A percentile compares a stretch with the other conserved stretches of the same genome.
phyloP scores from a whole-genome alignment of 495 filamentous ascomycete species.

The Penicillium daleae region DNA sequence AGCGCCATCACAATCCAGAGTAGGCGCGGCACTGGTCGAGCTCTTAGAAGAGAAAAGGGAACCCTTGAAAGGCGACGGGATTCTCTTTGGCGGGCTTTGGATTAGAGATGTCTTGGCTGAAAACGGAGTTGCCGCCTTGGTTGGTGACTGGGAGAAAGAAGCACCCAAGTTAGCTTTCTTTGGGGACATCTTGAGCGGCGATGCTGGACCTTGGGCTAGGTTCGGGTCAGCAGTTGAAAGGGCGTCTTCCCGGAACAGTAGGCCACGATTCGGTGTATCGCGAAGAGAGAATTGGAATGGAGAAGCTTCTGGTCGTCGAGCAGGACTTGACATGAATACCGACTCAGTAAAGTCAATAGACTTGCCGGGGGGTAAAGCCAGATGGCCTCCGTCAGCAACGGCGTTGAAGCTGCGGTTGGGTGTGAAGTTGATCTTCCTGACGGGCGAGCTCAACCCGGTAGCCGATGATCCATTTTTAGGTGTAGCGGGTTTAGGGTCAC shows the following conservation, averaged over 20 bases:
- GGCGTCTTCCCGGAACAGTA: slow-evolving; percentile 27
- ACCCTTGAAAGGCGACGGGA: slow-evolving; percentile 44
- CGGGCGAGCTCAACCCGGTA: slow-evolving; percentile 32
- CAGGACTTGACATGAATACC: slow-evolving; percentile 52
- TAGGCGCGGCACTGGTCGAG: background rate
- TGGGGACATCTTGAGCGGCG: slow-evolving; percentile 51
- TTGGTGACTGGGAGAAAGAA: slow-evolving; percentile 36
- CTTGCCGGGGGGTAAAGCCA: slow-evolving; percentile 33
- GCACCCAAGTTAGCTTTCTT: slow-evolving; percentile 46
- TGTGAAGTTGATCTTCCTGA: slow-evolving; percentile 42
- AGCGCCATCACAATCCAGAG: background rate
- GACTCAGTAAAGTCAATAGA: slow-evolving; percentile 43
- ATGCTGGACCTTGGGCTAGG: slow-evolving; percentile 33
- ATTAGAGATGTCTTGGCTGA: slow-evolving; percentile 43
- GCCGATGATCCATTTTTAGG: slow-evolving; percentile 31
- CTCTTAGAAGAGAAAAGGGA: slow-evolving; percentile 27
- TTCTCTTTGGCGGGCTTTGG: slow-evolving; percentile 48
- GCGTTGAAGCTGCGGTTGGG: slow-evolving; percentile 30
- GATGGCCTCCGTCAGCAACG: slow-evolving; percentile 25
- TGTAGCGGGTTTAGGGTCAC: slow-evolving; percentile 33
- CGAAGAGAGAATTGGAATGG: slow-evolving; percentile 52
- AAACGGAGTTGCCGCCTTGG: slow-evolving; percentile 37
- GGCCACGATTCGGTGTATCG: slow-evolving; percentile 39
- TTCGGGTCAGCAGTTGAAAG: slow-evolving; percentile 30
- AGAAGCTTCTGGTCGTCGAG: slow-evolving; percentile 50